Percentiles rank a stretch among this genome's conserved stretches.
Evolutionary conservation across 305 asterid genomes (phyloP).

Genomic region (Rubia peregrina): DNA sequence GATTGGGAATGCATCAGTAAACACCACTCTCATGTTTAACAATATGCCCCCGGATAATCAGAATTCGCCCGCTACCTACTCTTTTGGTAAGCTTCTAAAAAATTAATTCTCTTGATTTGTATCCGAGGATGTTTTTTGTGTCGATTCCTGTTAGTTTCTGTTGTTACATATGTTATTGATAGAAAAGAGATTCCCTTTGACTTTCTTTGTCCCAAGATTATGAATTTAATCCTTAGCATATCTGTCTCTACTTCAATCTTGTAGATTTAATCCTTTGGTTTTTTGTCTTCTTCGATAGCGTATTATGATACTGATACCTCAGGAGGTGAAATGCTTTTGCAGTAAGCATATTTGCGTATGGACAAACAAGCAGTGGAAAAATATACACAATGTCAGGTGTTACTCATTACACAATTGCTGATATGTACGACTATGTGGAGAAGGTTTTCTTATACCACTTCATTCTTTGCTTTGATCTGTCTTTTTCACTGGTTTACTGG

Average conservation of each 20-base stretch:
- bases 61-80: conserved; percentile 53
- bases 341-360: conserved; percentile 95
- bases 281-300: not conserved
- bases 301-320: not conserved
- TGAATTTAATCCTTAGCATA: not conserved
- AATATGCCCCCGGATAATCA: conserved; percentile 57
- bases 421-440: conserved; percentile 59
- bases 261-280: not conserved
- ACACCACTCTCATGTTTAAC: conserved; percentile 64
- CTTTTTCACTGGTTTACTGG: not conserved
- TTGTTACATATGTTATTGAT: not conserved
- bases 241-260: not conserved
- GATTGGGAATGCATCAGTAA: conserved; percentile 93
- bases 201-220: too few species aligned
- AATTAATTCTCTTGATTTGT: too few species aligned
- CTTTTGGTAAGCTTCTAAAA: conserved; percentile 47
- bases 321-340: conserved; percentile 21
- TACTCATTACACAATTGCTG: conserved; percentile 54
- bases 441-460: conserved; percentile 25
- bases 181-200: not conserved
- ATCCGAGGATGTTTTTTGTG: not conserved
- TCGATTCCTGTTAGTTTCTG: not conserved
- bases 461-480: not conserved
- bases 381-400: conserved; percentile 87
- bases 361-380: conserved; percentile 98